Evolutionary conservation across 345 rosid genomes (phyloP).

Genomic region (Raphanus raphanistrum): DNA sequence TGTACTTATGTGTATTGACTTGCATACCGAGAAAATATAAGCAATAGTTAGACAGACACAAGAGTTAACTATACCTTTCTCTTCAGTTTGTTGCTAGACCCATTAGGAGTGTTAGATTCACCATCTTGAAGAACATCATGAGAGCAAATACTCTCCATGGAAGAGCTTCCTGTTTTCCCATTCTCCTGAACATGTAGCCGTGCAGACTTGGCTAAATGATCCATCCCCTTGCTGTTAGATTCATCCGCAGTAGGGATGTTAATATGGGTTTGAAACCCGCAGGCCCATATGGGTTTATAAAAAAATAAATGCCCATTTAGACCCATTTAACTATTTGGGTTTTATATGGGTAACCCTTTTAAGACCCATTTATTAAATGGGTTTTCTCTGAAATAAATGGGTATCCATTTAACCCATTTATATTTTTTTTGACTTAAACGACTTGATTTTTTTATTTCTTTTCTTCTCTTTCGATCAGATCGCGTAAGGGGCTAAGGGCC

Average conservation of each 20-base stretch:
- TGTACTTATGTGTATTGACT: neutral
- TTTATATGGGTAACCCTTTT: no score
- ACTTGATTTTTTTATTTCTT: no score
- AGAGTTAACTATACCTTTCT: conserved; percentile 59
- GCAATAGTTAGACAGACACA: neutral
- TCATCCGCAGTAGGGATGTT: conserved; percentile 39
- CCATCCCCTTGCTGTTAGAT: conserved; percentile 36
- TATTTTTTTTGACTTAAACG: no score
- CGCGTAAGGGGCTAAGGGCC: no score
- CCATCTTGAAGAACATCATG: conserved; percentile 79
- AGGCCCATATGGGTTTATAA: no score
- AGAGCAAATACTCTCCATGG: conserved; percentile 70
- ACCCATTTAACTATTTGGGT: no score
- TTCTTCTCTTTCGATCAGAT: no score
- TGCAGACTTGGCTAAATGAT: conserved; percentile 39
- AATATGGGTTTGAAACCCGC: no score
- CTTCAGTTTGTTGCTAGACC: conserved; percentile 48
- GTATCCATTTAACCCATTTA: no score
- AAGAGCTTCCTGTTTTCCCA: conserved; percentile 43
- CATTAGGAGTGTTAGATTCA: conserved; percentile 40
- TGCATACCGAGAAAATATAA: neutral
- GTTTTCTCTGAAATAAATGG: no score
- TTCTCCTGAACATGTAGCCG: conserved; percentile 38
- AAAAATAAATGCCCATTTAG: no score
- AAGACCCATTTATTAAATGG: no score